Percentiles rank a stretch among this genome's conserved stretches.
These are phyloP conservation scores for Trametes cingulata DNA, from an alignment of 768 basidiomycete species.

Conservation along the genomic window DNA sequence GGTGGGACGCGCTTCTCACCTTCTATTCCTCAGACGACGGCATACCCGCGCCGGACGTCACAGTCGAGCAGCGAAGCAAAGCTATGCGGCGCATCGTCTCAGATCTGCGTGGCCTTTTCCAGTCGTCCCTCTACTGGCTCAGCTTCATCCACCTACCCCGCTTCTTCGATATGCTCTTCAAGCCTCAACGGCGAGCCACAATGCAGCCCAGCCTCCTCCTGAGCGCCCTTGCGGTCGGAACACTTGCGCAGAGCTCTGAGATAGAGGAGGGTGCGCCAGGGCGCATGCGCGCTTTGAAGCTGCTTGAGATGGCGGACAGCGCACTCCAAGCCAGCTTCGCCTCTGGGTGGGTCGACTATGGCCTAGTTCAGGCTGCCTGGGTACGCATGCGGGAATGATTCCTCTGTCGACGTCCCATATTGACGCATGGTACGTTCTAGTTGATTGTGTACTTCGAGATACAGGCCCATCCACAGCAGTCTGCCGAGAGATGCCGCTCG, in stretches of 20 bases:
- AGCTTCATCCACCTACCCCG: conserved; percentile 70
- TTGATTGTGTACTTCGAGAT: conserved; percentile 70
- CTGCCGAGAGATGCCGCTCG: conserved; percentile 51
- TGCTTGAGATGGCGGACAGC: conserved; percentile 69
- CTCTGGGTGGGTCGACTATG: conserved; percentile 70
- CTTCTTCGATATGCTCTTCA: conserved; percentile 60
- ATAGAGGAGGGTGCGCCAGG: conserved; percentile 44
- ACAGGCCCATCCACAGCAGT: conserved; percentile 64
- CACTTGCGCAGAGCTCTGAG: conserved; percentile 69
- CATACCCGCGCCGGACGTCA: background rate
- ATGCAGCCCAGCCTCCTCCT: conserved; percentile 71
- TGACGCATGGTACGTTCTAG: conserved; percentile 33
- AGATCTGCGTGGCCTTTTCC: conserved; percentile 66
- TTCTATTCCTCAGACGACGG: conserved; percentile 40
- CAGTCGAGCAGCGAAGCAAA: conserved; percentile 40
- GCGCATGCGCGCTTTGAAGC: conserved; percentile 54
- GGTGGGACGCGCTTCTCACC: conserved; percentile 73
- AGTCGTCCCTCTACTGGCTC: conserved; percentile 66
- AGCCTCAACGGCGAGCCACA: conserved; percentile 48
- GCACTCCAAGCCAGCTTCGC: conserved; percentile 70
- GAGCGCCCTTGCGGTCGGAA: conserved; percentile 62
- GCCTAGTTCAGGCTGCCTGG: conserved; percentile 72
- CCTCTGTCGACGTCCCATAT: no score
- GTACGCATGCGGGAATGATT: background rate
- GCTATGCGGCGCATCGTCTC: conserved; percentile 45